Evolutionary conservation across 257 asterid genomes (phyloP).

Genomic region (Nicotiana tabacum): DNA sequence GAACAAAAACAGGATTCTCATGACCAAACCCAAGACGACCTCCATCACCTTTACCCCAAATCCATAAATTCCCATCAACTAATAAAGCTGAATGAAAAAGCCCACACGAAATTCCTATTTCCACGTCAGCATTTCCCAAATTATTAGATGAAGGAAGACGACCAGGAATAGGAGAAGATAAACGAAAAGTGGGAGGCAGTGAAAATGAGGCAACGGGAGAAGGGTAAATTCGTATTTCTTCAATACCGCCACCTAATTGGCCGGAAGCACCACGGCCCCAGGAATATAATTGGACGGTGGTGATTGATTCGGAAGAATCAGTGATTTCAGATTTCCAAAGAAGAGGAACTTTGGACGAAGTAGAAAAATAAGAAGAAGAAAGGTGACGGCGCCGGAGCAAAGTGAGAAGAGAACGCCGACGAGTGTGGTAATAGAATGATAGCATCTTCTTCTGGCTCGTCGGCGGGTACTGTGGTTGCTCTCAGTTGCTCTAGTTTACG

Average conservation of each 20-base stretch:
- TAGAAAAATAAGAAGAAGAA: slow-evolving; percentile 13
- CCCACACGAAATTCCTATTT: slow-evolving; percentile 78
- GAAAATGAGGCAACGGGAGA: slow-evolving; percentile 53
- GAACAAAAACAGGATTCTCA: slow-evolving; percentile 64
- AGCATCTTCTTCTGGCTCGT: slow-evolving; percentile 10
- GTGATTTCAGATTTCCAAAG: slow-evolving; percentile 39
- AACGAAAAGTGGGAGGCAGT: slow-evolving; percentile 45
- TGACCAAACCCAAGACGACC: slow-evolving; percentile 92
- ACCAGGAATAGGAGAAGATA: slow-evolving; percentile 62
- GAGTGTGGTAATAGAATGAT: slow-evolving; percentile 12
- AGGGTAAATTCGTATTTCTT: slow-evolving; percentile 74
- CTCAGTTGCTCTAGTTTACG: not conserved
- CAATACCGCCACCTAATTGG: slow-evolving; percentile 87
- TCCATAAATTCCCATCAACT: slow-evolving; percentile 69
- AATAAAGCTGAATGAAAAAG: slow-evolving; percentile 83
- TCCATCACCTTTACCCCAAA: slow-evolving; percentile 99
- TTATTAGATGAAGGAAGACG: slow-evolving; percentile 28
- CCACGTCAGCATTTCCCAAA: slow-evolving; percentile 17
- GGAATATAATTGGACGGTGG: slow-evolving; percentile 56
- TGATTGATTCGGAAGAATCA: slow-evolving; percentile 18
- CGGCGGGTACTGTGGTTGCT: not conserved
- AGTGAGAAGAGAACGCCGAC: not conserved
- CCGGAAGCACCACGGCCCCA: slow-evolving; percentile 99
- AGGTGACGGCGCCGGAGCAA: slow-evolving; percentile 21
- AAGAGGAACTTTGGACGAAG: slow-evolving; percentile 34